These are phyloP conservation scores for Vachellia pachyceras DNA, from an alignment of 306 rosid species.

Conservation along the genomic window DNA sequence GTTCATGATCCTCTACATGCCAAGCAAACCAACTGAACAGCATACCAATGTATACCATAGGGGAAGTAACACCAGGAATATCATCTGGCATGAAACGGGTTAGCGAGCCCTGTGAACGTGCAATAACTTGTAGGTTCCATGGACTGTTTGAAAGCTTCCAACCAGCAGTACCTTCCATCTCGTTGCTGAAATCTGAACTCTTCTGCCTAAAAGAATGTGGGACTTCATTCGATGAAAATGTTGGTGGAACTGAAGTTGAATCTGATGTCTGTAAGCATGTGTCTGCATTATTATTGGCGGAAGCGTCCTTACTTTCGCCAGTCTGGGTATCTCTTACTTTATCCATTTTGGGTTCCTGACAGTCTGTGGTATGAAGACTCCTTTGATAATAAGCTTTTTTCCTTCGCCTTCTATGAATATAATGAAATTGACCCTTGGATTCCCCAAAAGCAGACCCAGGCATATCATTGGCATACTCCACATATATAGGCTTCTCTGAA, in stretches of 20 bases:
- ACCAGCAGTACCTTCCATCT: constrained; percentile 92
- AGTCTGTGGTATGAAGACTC: constrained; percentile 53
- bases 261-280: constrained; percentile 48
- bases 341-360: constrained; percentile 49
- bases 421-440: constrained; percentile 70
- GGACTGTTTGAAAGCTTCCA: constrained; percentile 99
- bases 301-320: constrained; percentile 40
- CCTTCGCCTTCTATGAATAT: constrained; percentile 69
- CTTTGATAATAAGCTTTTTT: constrained; percentile 76
- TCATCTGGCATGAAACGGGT: constrained; percentile 99
- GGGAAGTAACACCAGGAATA: constrained; percentile 98
- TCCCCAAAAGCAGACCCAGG: constrained; percentile 98
- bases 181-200: constrained; percentile 53
- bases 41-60: constrained; percentile 98
- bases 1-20: constrained; percentile 99
- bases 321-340: constrained; percentile 34
- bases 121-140: constrained; percentile 97
- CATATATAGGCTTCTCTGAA: constrained; percentile 85
- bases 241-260: constrained; percentile 42
- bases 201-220: constrained; percentile 55
- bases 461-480: constrained; percentile 97
- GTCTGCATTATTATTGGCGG: constrained; percentile 39
- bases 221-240: constrained; percentile 51
- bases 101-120: constrained; percentile 96
- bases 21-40: constrained; percentile 99